A percentile compares a stretch with the other conserved stretches of the same genome.
phyloP scores from a whole-genome alignment of 768 basidiomycete genomes.

The Cubamyces sp. region DNA sequence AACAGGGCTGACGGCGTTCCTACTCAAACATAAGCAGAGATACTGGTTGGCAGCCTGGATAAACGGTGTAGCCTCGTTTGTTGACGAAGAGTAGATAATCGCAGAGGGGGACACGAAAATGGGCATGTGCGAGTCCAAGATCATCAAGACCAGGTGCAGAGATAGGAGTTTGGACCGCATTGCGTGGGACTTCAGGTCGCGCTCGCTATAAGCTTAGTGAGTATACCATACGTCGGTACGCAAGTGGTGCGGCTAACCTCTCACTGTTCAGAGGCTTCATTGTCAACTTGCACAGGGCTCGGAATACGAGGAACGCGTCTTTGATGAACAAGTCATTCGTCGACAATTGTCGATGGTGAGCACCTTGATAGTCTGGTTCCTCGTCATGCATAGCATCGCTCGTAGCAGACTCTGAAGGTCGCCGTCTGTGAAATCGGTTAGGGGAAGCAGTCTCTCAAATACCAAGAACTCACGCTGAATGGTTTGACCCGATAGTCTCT shows the following conservation, averaged over 20 bases:
- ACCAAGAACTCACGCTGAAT: conserved; percentile 19
- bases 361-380: conserved; percentile 23
- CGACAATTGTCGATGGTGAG: conserved; percentile 52
- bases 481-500: conserved; percentile 9
- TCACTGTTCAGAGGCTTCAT: conserved; percentile 97
- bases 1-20: conserved; percentile 95
- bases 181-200: conserved; percentile 93
- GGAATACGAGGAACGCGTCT: conserved; percentile 97
- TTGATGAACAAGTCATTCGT: conserved; percentile 93
- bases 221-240: neutral
- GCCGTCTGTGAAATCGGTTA: neutral
- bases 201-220: conserved; percentile 62
- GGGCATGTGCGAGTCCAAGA: conserved; percentile 89
- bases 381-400: conserved; percentile 25
- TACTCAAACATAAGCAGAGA: conserved; percentile 87
- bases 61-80: conserved; percentile 86
- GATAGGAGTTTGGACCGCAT: conserved; percentile 97
- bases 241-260: conserved; percentile 56
- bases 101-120: conserved; percentile 87
- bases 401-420: conserved; percentile 25
- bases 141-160: conserved; percentile 89
- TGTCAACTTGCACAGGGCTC: conserved; percentile 94
- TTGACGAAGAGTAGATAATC: conserved; percentile 91
- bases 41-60: conserved; percentile 96
- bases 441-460: neutral